A percentile compares a stretch with the other conserved stretches of the same genome.
Evolutionary conservation across 768 basidiomycete genomes (phyloP).

Genomic region (Hemileccinum impolitum): DNA sequence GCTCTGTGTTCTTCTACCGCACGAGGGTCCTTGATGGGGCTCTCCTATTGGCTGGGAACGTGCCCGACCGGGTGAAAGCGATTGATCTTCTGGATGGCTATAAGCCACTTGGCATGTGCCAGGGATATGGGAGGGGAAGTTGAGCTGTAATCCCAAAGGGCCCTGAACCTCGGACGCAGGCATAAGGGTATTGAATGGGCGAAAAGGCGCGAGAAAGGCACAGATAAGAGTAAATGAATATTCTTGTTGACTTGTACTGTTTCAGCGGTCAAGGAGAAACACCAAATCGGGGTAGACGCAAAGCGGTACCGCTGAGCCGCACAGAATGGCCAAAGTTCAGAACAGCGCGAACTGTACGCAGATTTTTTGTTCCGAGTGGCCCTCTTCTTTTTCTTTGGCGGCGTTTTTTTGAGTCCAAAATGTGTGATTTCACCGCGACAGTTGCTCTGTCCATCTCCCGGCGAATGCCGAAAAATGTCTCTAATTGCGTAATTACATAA

Average conservation of each 20-base stretch:
- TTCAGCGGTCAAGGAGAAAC: background rate
- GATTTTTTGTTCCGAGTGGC: background rate
- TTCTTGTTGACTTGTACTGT: conserved; percentile 18
- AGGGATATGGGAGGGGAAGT: conserved; percentile 13
- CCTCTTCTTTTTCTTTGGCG: background rate
- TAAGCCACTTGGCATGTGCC: conserved; percentile 7
- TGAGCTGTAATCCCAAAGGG: conserved; percentile 19
- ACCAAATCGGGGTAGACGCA: conserved; percentile 22
- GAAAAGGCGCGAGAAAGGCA: background rate
- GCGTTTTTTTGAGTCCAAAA: background rate
- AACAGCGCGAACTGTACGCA: no score
- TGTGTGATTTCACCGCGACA: background rate
- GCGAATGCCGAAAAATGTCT: conserved; percentile 8
- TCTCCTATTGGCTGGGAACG: conserved; percentile 24
- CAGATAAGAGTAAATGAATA: background rate
- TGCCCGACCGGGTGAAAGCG: conserved; percentile 12
- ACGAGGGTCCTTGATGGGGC: conserved; percentile 21
- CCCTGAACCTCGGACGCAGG: conserved; percentile 21
- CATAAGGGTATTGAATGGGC: conserved; percentile 5
- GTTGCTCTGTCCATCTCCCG: conserved; percentile 11
- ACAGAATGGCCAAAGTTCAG: no score
- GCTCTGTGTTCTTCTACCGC: conserved; percentile 25
- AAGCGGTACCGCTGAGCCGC: background rate
- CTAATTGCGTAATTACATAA: no score
- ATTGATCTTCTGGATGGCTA: conserved; percentile 6